Evolutionary conservation across 768 basidiomycete species (phyloP).

Genomic region (Lactifluus piperatus): DNA sequence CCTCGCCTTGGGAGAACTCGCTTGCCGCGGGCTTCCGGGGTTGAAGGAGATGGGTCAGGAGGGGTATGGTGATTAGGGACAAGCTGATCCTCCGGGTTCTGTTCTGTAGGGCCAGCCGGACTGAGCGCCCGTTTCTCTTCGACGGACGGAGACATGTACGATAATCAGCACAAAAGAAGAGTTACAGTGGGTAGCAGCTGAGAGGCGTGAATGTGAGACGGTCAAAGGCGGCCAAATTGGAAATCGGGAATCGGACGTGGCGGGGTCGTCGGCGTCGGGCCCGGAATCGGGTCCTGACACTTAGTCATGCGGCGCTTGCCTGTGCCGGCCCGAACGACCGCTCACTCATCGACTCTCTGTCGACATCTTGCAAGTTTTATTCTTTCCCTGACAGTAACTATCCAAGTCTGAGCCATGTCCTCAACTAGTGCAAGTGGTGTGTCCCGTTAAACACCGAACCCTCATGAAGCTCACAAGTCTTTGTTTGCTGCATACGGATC

Average conservation of each 20-base stretch:
- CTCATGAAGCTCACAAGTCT: no score
- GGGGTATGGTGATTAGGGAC: constrained; percentile 1
- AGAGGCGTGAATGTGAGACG: not conserved
- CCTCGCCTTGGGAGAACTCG: constrained; percentile 2
- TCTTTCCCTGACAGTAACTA: no score
- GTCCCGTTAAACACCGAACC: no score
- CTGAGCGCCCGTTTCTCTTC: not conserved
- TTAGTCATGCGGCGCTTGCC: not conserved
- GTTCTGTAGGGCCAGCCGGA: not conserved
- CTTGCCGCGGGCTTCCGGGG: constrained; percentile 1
- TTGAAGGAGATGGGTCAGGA: not conserved
- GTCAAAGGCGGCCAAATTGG: not conserved
- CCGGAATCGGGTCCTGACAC: not conserved
- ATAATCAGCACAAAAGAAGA: not conserved
- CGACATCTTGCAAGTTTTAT: no score
- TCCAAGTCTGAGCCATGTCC: no score
- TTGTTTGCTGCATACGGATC: no score
- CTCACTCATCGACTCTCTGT: no score
- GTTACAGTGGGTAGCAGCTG: not conserved
- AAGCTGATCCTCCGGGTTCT: not conserved
- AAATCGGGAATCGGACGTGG: no score
- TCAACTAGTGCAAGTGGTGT: no score
- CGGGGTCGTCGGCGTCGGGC: not conserved
- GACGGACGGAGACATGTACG: constrained; percentile 13
- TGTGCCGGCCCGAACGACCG: constrained; percentile 3